Evolutionary conservation across 441 rosid genomes (phyloP).

Genomic region (Pelargonium australe): DNA sequence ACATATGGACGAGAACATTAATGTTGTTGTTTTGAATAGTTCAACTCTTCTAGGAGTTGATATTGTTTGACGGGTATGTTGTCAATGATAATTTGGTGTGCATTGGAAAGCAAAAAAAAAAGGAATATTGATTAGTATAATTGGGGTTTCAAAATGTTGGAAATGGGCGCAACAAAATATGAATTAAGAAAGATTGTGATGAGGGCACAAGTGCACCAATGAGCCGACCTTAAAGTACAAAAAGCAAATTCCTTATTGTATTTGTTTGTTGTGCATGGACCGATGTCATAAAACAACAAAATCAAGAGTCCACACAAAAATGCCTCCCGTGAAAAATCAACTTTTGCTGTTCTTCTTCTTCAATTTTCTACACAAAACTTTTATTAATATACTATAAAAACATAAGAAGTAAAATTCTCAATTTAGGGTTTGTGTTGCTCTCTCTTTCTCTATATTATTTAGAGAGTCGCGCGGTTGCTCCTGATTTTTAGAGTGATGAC

Average conservation of each 20-base stretch:
- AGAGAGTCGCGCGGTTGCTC: no score
- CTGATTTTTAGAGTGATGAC: no score
- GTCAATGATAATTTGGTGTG: no score
- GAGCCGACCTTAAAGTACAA: slow-evolving; percentile 6
- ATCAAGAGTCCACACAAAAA: not conserved
- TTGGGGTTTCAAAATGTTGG: not conserved
- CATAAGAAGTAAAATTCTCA: no score
- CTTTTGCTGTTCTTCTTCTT: no score
- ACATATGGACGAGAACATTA: no score
- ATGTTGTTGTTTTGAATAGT: not conserved
- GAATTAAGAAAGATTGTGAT: not conserved
- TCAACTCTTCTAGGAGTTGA: not conserved
- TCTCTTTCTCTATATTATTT: no score
- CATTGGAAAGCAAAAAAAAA: not conserved
- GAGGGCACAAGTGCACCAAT: slow-evolving; percentile 3
- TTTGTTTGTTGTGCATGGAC: not conserved
- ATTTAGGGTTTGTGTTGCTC: no score
- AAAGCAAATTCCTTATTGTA: not conserved
- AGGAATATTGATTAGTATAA: not conserved
- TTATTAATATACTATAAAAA: no score
- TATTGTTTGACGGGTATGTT: not conserved
- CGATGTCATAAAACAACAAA: no score
- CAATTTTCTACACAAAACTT: no score
- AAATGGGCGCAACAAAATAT: not conserved
- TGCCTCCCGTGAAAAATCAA: not conserved